Percentiles rank a stretch among this genome's conserved stretches.
Conservation (phyloP, 805 yeast species). For the Nakazawaea holstii region DNA sequence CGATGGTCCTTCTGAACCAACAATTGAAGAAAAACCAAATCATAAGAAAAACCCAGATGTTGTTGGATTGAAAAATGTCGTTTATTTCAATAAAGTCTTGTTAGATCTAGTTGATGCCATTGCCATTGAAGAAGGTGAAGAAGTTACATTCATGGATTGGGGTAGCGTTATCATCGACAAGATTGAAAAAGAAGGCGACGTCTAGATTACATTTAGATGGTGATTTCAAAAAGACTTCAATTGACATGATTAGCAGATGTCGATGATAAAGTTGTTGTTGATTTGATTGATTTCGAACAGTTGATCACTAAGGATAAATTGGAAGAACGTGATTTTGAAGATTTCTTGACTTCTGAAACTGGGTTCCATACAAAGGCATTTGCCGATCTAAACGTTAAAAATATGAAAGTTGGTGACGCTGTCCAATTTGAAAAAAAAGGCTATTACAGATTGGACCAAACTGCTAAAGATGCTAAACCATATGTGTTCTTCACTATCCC, state of each 20-base stretch:
- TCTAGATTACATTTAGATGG: slow-evolving; percentile 85
- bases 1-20: slow-evolving; percentile 62
- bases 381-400: slow-evolving; percentile 75
- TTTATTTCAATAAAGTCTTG: slow-evolving; percentile 56
- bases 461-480: slow-evolving; percentile 49
- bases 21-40: slow-evolving; percentile 73
- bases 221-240: slow-evolving; percentile 91
- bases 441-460: slow-evolving; percentile 75
- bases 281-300: slow-evolving; percentile 88
- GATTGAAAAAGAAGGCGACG: slow-evolving; percentile 54
- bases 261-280: slow-evolving; percentile 63
- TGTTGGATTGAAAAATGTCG: slow-evolving; percentile 80
- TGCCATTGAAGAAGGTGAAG: slow-evolving; percentile 69
- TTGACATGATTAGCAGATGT: slow-evolving; percentile 92
- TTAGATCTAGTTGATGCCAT: slow-evolving; percentile 86
- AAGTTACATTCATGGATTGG: slow-evolving; percentile 98
- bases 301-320: slow-evolving; percentile 91
- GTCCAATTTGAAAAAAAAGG: slow-evolving; percentile 98
- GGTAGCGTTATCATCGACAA: slow-evolving; percentile 83
- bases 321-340: slow-evolving; percentile 93
- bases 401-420: slow-evolving; percentile 78
- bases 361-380: slow-evolving; percentile 74
- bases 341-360: slow-evolving; percentile 82
- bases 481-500: slow-evolving; percentile 89
- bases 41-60: slow-evolving; percentile 93